These are phyloP conservation scores for Brasilioporus rufonigricans DNA, from an alignment of 768 basidiomycete genomes.

Conservation along the genomic window DNA sequence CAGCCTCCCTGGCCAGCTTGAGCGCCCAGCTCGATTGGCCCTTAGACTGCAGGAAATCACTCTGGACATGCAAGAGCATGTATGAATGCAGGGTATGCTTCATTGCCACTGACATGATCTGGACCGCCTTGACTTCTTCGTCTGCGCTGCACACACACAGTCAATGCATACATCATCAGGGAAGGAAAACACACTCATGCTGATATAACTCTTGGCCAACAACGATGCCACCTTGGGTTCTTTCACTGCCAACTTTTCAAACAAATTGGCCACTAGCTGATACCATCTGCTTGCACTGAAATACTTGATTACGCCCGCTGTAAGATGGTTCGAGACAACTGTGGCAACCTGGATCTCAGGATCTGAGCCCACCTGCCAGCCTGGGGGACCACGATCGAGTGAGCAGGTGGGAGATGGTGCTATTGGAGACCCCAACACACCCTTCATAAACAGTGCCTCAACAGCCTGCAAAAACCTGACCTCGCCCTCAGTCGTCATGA, in stretches of 20 bases:
- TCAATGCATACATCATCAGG: neutral
- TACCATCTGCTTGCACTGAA: constrained; percentile 90
- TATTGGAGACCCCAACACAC: constrained; percentile 32
- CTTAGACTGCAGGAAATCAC: constrained; percentile 91
- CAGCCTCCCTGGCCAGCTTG: constrained; percentile 88
- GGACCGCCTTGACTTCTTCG: constrained; percentile 97
- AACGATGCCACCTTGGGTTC: constrained; percentile 90
- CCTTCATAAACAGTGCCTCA: constrained; percentile 85
- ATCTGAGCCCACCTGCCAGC: constrained; percentile 98
- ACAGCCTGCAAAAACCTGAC: constrained; percentile 87
- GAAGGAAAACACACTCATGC: constrained; percentile 77
- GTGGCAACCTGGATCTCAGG: constrained; percentile 99
- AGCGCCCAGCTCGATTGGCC: constrained; percentile 88
- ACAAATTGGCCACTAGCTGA: constrained; percentile 87
- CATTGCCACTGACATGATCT: constrained; percentile 85
- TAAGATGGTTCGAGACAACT: constrained; percentile 93
- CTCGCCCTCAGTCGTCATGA: constrained; percentile 88
- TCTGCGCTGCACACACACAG: constrained; percentile 45
- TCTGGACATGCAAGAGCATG: constrained; percentile 89
- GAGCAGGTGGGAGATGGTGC: neutral
- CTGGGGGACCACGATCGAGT: constrained; percentile 36
- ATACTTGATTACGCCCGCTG: constrained; percentile 93
- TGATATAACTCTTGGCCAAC: constrained; percentile 87
- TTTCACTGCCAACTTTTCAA: constrained; percentile 79
- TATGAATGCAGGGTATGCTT: constrained; percentile 88